phyloP scores from a whole-genome alignment of 345 rosid genomes.

The Microthlaspi erraticum region DNA sequence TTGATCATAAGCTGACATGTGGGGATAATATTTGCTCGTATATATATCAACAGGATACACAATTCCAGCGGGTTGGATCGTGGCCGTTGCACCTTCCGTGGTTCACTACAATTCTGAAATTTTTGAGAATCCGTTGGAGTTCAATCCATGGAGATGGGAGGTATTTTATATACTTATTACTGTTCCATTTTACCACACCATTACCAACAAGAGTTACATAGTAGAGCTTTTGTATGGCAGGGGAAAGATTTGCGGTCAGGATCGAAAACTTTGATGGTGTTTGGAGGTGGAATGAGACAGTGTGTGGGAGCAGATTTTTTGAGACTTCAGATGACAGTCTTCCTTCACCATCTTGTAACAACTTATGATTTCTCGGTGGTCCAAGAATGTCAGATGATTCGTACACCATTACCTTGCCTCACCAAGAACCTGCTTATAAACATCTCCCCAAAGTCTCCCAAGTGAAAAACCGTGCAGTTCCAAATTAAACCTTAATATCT shows the following conservation, averaged over 20 bases:
- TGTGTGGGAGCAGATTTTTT: constrained; percentile 53
- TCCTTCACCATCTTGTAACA: constrained; percentile 45
- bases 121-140: constrained; percentile 47
- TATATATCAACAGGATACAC: constrained; percentile 41
- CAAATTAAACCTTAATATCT: too few relatives aligned
- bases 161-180: constrained; percentile 21
- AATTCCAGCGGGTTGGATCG: constrained; percentile 54
- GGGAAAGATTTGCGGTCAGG: constrained; percentile 39
- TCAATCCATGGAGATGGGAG: constrained; percentile 64
- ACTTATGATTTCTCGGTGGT: background rate
- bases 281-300: constrained; percentile 53
- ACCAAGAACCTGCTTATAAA: constrained; percentile 22
- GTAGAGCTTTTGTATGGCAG: constrained; percentile 36
- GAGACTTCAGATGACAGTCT: constrained; percentile 46
- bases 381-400: constrained; percentile 32
- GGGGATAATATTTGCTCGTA: too few relatives aligned
- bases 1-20: too few relatives aligned
- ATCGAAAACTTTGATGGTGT: constrained; percentile 52
- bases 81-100: constrained; percentile 42
- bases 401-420: constrained; percentile 29
- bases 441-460: constrained; percentile 5
- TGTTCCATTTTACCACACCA: too few relatives aligned
- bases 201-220: background rate
- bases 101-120: constrained; percentile 43
- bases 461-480: background rate